These are phyloP conservation scores for Monascus ruber DNA, from an alignment of 2,329 filamentous ascomycete genomes.

Conservation along the genomic window DNA sequence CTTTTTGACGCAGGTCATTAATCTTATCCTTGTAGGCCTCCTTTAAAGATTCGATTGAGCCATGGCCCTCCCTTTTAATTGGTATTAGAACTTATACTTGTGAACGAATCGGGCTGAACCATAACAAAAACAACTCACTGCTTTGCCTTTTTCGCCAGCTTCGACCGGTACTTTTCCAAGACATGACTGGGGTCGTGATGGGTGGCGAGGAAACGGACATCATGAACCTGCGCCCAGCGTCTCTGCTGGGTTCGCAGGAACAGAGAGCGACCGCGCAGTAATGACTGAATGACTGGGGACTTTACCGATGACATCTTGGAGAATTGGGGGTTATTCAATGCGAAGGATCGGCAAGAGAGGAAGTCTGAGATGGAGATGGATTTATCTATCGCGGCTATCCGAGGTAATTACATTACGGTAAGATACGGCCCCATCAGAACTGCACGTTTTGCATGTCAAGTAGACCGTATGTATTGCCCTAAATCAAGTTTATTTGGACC, in stretches of 20 bases:
- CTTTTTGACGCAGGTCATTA: conserved; percentile 54
- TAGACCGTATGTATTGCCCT: no score
- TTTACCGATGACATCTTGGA: conserved; percentile 40
- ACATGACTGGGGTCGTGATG: conserved; percentile 55
- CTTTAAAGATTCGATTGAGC: conserved; percentile 50
- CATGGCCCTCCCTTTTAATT: conserved; percentile 48
- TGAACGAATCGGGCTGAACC: background rate
- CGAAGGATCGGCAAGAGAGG: background rate
- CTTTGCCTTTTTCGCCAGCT: conserved; percentile 72
- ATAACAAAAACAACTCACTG: conserved; percentile 33
- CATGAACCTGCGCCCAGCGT: conserved; percentile 83
- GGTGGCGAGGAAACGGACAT: conserved; percentile 80
- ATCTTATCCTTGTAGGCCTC: conserved; percentile 81
- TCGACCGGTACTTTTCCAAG: conserved; percentile 74
- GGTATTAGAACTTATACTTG: background rate
- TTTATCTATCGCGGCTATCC: no score
- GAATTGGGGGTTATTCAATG: background rate
- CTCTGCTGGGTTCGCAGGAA: conserved; percentile 45
- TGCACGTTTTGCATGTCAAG: no score
- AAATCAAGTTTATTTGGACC: no score
- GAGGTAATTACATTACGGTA: no score
- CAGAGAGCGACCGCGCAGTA: conserved; percentile 22
- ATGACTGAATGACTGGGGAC: conserved; percentile 39
- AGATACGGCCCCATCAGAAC: no score
- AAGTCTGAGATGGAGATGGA: no score